Percentiles rank a stretch among this genome's conserved stretches.
Evolutionary conservation across 1,284 basidiomycete genomes (phyloP).

Genomic region (Tausonia pullulans): DNA sequence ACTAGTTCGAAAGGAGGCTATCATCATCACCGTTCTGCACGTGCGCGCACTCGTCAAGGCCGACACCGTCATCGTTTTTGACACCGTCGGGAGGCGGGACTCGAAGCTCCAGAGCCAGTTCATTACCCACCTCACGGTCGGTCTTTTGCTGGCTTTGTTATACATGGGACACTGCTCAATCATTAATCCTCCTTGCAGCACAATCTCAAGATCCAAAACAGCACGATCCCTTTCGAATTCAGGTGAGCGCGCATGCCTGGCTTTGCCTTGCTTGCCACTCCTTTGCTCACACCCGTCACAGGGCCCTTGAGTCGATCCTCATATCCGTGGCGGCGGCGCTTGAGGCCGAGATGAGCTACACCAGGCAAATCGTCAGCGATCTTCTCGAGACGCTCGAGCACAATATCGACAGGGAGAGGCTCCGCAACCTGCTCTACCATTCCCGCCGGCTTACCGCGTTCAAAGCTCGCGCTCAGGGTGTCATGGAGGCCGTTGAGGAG

Average conservation of each 20-base stretch:
- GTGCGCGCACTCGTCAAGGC: constrained; percentile 90
- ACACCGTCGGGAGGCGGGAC: constrained; percentile 74
- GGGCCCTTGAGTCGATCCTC: constrained; percentile 79
- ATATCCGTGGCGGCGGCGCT: constrained; percentile 78
- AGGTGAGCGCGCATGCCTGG: constrained; percentile 41
- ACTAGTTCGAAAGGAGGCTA: constrained; percentile 72
- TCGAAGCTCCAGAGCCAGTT: constrained; percentile 75
- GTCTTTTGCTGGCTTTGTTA: constrained; percentile 21
- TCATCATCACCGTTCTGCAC: constrained; percentile 88
- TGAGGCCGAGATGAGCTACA: constrained; percentile 86
- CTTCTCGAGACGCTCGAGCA: constrained; percentile 84
- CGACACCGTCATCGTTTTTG: constrained; percentile 83
- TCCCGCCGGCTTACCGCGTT: constrained; percentile 74
- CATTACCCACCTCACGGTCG: constrained; percentile 73
- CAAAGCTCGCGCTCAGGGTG: constrained; percentile 76
- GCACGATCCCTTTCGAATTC: constrained; percentile 74
- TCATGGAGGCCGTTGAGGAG: constrained; percentile 81
- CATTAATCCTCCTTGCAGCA: constrained; percentile 41
- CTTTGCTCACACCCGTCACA: constrained; percentile 27
- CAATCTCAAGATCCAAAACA: constrained; percentile 57
- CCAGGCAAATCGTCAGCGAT: constrained; percentile 66
- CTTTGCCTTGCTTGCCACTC: neutral
- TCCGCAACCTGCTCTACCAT: constrained; percentile 80
- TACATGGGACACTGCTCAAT: too few relatives aligned
- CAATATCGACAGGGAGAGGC: constrained; percentile 83